These are phyloP conservation scores for Tuber calosporum DNA, from an alignment of 495 filamentous ascomycete genomes.

Conservation along the genomic window DNA sequence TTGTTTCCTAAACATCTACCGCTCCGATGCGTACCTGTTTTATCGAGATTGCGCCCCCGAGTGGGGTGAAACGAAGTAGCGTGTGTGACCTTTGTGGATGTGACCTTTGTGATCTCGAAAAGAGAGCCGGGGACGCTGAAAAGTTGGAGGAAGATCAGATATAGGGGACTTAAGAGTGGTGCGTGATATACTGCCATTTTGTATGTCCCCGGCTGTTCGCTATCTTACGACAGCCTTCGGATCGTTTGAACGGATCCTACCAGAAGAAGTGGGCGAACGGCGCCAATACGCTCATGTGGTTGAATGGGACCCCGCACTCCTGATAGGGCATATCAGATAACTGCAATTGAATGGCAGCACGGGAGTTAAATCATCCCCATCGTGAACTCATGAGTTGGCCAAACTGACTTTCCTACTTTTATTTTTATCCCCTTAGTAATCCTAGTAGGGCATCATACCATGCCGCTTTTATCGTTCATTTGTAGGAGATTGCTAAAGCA, in stretches of 20 bases:
- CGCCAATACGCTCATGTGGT: conserved; percentile 8
- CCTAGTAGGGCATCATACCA: neutral
- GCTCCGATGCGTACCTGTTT: neutral
- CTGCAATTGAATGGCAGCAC: neutral
- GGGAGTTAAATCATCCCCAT: no score
- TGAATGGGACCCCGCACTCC: neutral
- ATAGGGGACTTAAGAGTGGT: neutral
- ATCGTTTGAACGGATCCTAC: neutral
- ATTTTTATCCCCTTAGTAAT: neutral
- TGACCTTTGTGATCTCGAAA: neutral
- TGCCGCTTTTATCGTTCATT: no score
- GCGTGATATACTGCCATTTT: neutral
- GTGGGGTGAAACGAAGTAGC: neutral
- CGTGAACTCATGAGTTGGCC: no score
- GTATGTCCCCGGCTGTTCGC: neutral
- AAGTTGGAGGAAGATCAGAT: neutral
- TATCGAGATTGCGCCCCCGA: neutral
- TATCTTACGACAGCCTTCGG: neutral
- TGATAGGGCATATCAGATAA: neutral
- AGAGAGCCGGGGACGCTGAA: neutral
- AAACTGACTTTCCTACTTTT: neutral
- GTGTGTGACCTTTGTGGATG: neutral
- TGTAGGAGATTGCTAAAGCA: no score
- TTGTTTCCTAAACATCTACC: neutral
- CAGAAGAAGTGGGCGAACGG: neutral